Conservation (phyloP, 805 yeast species). For the Zygoascus flipseniorum region DNA sequence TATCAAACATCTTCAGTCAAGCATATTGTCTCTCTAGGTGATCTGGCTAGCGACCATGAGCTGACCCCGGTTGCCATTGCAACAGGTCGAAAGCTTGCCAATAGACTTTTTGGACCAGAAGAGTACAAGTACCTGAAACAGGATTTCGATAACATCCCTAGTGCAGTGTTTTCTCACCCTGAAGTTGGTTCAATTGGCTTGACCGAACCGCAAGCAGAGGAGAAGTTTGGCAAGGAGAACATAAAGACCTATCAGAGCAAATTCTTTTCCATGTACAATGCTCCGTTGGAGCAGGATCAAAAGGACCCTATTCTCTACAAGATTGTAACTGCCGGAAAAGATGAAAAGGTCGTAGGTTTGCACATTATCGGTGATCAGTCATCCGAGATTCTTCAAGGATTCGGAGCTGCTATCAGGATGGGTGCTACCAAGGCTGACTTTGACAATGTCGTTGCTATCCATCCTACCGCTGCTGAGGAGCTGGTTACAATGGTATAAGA, state of each 20-base stretch:
- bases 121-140: conserved; percentile 64
- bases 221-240: conserved; percentile 69
- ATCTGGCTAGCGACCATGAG: conserved; percentile 73
- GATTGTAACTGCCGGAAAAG: conserved; percentile 63
- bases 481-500: conserved; percentile 65
- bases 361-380: conserved; percentile 88
- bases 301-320: conserved; percentile 87
- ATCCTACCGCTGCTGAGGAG: conserved; percentile 98
- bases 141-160: conserved; percentile 81
- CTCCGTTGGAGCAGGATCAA: conserved; percentile 56
- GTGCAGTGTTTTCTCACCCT: conserved; percentile 97
- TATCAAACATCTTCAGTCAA: conserved; percentile 72
- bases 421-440: conserved; percentile 97
- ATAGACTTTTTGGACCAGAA: conserved; percentile 82
- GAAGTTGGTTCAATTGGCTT: conserved; percentile 94
- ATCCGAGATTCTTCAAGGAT: conserved; percentile 93
- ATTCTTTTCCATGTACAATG: conserved; percentile 89
- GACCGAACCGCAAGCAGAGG: conserved; percentile 67
- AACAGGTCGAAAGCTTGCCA: conserved; percentile 89
- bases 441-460: conserved; percentile 94
- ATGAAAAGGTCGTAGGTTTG: conserved; percentile 91
- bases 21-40: conserved; percentile 81
- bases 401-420: conserved; percentile 97
- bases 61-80: conserved; percentile 98
- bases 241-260: conserved; percentile 74